Evolutionary conservation across 139 green algal species (phyloP).

Genomic region (Coelastrella sp.): DNA sequence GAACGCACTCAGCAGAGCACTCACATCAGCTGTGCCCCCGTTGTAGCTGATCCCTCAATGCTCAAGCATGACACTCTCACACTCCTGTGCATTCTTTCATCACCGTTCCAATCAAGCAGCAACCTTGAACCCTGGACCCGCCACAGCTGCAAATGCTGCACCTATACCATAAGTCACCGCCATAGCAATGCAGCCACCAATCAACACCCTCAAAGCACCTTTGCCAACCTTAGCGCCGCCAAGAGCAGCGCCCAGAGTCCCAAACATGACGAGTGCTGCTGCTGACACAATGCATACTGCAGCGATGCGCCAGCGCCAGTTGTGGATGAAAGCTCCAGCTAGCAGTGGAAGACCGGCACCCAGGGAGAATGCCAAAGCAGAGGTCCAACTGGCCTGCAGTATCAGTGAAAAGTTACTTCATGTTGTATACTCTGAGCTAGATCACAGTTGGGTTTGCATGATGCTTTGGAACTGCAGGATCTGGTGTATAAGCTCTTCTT

Average conservation of each 20-base stretch:
- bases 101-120: neutral
- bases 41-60: no score
- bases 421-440: no score
- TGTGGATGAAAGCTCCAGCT: constrained; percentile 53
- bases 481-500: no score
- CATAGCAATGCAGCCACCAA: constrained; percentile 86
- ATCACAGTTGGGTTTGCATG: no score
- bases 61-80: neutral
- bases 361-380: constrained; percentile 49
- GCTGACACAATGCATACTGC: constrained; percentile 23
- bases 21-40: no score
- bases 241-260: constrained; percentile 71
- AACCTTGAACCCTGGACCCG: neutral
- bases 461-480: no score
- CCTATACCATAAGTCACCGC: constrained; percentile 80
- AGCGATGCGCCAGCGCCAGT: constrained; percentile 43
- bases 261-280: constrained; percentile 68
- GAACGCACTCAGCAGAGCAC: no score
- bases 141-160: constrained; percentile 37
- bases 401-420: neutral
- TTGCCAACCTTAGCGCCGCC: constrained; percentile 68
- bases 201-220: constrained; percentile 69
- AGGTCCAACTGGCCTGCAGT: constrained; percentile 30
- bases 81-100: neutral
- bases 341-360: constrained; percentile 58